phyloP scores from a whole-genome alignment of 2,329 filamentous ascomycete genomes.

The Alternaria ventricosa region DNA sequence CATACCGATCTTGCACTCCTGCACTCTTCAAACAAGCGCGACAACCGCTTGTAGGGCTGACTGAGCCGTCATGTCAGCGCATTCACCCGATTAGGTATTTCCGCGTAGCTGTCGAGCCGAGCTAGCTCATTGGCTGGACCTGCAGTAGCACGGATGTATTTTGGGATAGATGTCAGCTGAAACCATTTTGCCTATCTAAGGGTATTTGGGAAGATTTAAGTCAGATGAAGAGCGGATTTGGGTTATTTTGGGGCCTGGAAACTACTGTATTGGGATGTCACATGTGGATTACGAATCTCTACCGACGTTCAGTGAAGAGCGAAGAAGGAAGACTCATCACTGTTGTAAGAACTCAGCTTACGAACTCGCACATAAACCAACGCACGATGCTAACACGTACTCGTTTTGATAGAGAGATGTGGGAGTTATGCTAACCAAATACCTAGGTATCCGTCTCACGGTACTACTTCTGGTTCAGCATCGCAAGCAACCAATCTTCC shows the following conservation, averaged over 20 bases:
- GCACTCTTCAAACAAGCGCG: constrained; percentile 28
- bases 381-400: not conserved
- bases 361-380: not conserved
- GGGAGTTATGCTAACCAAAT: not conserved
- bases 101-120: not conserved
- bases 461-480: not conserved
- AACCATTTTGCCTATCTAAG: not conserved
- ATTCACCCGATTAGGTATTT: constrained; percentile 6
- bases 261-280: not conserved
- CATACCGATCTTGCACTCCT: not conserved
- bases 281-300: not conserved
- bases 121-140: not conserved
- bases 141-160: constrained; percentile 5
- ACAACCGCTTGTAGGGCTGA: constrained; percentile 41
- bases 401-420: not conserved
- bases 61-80: constrained; percentile 11
- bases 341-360: not conserved
- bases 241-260: constrained; percentile 20
- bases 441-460: not conserved
- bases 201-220: constrained; percentile 3
- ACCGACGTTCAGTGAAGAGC: not conserved
- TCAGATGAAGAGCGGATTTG: not conserved
- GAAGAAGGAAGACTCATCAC: not conserved
- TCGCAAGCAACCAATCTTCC: not conserved
- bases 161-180: constrained; percentile 11